phyloP scores from a whole-genome alignment of 179 eudicot species.

The Gypsophila paniculata region DNA sequence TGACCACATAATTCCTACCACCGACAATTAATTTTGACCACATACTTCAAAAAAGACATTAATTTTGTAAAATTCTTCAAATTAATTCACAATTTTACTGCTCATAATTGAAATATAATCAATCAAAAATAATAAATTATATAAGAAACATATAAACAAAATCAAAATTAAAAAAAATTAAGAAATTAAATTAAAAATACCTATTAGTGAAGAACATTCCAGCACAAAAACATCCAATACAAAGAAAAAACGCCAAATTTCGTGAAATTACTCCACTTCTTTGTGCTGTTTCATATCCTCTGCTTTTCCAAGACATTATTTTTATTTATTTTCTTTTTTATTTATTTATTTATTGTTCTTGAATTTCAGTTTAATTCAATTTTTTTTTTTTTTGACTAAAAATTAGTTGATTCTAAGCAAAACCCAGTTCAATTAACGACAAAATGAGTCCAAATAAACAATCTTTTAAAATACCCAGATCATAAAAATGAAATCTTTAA shows the following conservation, averaged over 20 bases:
- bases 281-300: constrained; percentile 50
- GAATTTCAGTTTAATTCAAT: background rate
- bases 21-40: no score
- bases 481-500: background rate
- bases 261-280: constrained; percentile 44
- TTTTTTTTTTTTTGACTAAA: background rate
- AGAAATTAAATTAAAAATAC: constrained; percentile 28
- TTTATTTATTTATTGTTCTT: background rate
- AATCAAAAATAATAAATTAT: no score
- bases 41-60: no score
- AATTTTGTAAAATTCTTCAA: no score
- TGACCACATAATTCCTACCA: no score
- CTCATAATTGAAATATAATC: background rate
- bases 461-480: background rate
- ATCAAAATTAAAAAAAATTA: constrained; percentile 3
- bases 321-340: constrained; percentile 47
- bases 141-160: background rate
- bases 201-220: constrained; percentile 95
- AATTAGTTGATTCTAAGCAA: constrained; percentile 12
- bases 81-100: background rate
- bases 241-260: constrained; percentile 62
- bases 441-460: constrained; percentile 11
- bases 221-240: constrained; percentile 81
- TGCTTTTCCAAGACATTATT: no score
- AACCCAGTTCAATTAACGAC: constrained; percentile 23